Base-by-base conservation (phyloP, 441 rosid species). In the Gossypium lobatum region DNA sequence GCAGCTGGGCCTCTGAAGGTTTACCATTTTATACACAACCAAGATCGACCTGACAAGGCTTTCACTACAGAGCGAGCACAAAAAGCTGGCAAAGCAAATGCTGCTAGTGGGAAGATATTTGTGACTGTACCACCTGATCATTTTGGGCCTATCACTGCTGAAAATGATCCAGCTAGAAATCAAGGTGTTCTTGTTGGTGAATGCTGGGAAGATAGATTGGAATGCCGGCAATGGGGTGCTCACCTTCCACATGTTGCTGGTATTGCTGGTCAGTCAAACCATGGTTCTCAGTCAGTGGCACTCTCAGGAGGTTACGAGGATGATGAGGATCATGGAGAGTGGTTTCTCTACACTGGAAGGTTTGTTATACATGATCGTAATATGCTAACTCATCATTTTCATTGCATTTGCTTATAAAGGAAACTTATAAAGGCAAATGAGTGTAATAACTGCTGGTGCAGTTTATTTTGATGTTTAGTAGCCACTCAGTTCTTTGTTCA, bases 241-340 rank as follows among this genome's bases (percentile, higher is more conserved):
- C 99, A 95, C 64, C 81, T 86, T 77, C 91, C 93, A 3, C 97
- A 88, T 73, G 86, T 95, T 78, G 83, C 91, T 9, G 96, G 97
- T 16, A 93, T 91, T 78, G 93, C 93, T 65, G 99, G 98, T 1
- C 96, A 95, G 80, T 71, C 91, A 9, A 45, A 31, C 1, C 72
- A 83, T 80, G 98, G 99, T 76, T 83, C 98, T 55, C 97, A 95
- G 52, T 95, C 97, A 0, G 96, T 95, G 23, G 96, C 88, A 6
- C 96, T 95, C 48, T 91, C 95, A 13, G 93, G 95, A 73, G 99
- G 98, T 1, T 95, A 95, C 20, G 34, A 72, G 53, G 97, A 95
- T 63, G 99, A 95, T n/a, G 93, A 91, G 79, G 99, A 95, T 53
- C 98, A 93, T 61, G 99, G 98, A 45, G 99, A 95, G 77, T 95